Percentiles rank a stretch among this genome's conserved stretches.
These are phyloP conservation scores for Magnusiomyces magnusii DNA, from an alignment of 1,139 yeast species.

Conservation along the genomic window DNA sequence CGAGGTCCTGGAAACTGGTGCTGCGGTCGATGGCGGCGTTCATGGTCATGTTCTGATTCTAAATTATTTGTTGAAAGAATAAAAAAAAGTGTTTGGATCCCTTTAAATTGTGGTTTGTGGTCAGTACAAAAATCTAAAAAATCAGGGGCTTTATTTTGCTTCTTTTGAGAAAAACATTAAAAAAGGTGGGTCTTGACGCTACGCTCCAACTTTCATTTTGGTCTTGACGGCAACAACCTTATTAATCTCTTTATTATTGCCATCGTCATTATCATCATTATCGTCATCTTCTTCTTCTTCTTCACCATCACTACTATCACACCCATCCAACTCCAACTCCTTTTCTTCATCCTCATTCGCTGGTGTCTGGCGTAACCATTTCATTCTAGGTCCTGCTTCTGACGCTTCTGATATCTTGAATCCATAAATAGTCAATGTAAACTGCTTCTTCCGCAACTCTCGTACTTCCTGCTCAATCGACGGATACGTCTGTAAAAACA, in stretches of 20 bases:
- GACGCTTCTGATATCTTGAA: slow-evolving; percentile 72
- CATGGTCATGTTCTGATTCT: too few species aligned
- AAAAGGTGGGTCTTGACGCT: background rate
- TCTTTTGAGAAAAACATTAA: background rate
- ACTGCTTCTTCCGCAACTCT: slow-evolving; percentile 41
- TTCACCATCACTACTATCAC: too few species aligned
- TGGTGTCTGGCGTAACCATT: slow-evolving; percentile 82
- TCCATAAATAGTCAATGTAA: slow-evolving; percentile 78
- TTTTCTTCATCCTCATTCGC: slow-evolving; percentile 23
- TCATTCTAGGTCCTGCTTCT: slow-evolving; percentile 85
- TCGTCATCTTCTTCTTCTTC: background rate
- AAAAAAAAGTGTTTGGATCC: too few species aligned
- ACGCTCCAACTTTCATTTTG: background rate
- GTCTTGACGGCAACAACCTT: background rate
- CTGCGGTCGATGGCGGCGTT: background rate
- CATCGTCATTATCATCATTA: background rate
- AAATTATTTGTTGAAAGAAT: too few species aligned
- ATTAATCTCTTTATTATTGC: background rate
- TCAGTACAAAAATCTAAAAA: too few species aligned
- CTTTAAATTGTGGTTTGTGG: too few species aligned
- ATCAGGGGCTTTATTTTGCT: background rate
- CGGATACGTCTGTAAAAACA: slow-evolving; percentile 82
- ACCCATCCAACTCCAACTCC: background rate
- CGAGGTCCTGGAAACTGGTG: background rate
- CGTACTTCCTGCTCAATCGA: slow-evolving; percentile 57